Percentiles rank a stretch among this genome's conserved stretches.
phyloP scores from a whole-genome alignment of 108 stramenopile species.

The Cyclotella choctawhatcheeana region DNA sequence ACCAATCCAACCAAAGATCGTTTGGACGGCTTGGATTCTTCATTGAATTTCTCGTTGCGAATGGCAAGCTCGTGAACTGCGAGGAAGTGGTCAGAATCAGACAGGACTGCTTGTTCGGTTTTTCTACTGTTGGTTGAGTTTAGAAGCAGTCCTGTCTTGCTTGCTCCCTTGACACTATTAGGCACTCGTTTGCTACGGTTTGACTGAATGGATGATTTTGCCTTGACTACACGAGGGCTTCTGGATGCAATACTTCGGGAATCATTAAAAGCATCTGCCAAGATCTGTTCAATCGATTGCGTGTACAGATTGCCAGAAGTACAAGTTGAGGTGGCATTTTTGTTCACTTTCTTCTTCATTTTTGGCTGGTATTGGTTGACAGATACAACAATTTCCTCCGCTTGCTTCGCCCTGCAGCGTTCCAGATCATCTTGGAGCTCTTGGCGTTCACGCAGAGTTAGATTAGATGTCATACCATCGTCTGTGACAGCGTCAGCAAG shows the following conservation, averaged over 20 bases:
- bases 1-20: too few species aligned
- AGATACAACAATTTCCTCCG: conserved; percentile 1
- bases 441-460: conserved; percentile 2
- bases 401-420: neutral
- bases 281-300: conserved; percentile 6
- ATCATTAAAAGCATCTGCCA: conserved; percentile 8
- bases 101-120: neutral
- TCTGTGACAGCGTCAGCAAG: conserved; percentile 1
- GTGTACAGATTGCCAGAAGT: neutral
- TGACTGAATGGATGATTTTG: neutral
- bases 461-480: conserved; percentile 3
- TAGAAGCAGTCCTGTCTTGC: neutral
- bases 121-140: neutral
- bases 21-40: too few species aligned
- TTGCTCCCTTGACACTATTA: neutral
- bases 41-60: neutral
- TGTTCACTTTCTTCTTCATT: neutral
- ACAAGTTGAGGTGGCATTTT: neutral
- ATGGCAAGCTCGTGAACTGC: neutral
- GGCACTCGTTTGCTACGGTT: neutral
- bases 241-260: neutral
- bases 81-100: neutral
- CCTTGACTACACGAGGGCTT: neutral
- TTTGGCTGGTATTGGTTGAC: conserved; percentile 2
- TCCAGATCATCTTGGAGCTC: conserved; percentile 10